Evolutionary conservation across 768 basidiomycete species (phyloP).

Genomic region (Dentipellis sp.): DNA sequence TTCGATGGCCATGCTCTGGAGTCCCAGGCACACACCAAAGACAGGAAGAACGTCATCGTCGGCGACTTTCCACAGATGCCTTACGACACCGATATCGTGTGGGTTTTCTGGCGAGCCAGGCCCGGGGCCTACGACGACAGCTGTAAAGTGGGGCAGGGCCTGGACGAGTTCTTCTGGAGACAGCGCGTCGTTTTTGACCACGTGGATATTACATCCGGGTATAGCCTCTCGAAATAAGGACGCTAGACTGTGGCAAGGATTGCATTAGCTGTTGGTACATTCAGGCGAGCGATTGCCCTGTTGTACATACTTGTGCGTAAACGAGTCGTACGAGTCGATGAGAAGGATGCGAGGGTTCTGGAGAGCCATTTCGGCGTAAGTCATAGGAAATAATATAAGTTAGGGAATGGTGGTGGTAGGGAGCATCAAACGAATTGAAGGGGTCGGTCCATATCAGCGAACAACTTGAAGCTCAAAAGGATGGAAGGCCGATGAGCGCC

Average conservation of each 20-base stretch:
- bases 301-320: constrained; percentile 83
- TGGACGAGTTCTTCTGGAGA: constrained; percentile 40
- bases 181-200: constrained; percentile 66
- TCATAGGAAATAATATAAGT: neutral
- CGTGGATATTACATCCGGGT: constrained; percentile 50
- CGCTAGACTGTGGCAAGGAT: constrained; percentile 44
- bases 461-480: neutral
- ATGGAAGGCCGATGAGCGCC: neutral
- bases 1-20: constrained; percentile 66
- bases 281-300: too few species aligned
- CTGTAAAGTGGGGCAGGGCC: constrained; percentile 52
- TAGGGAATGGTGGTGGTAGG: neutral
- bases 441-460: too few species aligned
- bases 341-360: constrained; percentile 47
- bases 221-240: constrained; percentile 57
- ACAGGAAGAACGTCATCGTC: constrained; percentile 49
- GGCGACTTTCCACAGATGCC: constrained; percentile 58
- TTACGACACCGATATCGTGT: constrained; percentile 60
- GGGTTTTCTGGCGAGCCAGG: constrained; percentile 65
- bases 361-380: neutral
- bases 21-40: constrained; percentile 78
- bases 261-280: too few species aligned
- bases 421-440: neutral
- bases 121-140: constrained; percentile 69
- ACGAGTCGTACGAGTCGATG: constrained; percentile 81